Evolutionary conservation across 495 filamentous ascomycete species (phyloP).

Genomic region (Penicillium alfredii): DNA sequence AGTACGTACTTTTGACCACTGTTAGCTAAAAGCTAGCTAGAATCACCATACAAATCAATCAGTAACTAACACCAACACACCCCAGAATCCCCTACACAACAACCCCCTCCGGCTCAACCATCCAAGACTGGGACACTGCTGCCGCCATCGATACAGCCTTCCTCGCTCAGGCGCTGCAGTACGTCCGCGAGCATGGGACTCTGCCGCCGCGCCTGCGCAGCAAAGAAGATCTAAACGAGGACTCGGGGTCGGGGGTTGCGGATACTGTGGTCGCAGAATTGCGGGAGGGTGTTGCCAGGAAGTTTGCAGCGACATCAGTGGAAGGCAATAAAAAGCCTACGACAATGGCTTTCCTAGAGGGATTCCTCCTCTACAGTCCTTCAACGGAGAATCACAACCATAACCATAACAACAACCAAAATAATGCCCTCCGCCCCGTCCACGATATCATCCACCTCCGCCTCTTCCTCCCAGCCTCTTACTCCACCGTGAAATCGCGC

Average conservation of each 20-base stretch:
- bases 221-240: conserved; percentile 71
- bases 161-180: conserved; percentile 53
- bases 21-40: neutral
- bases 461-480: conserved; percentile 65
- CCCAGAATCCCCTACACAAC: conserved; percentile 47
- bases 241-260: conserved; percentile 47
- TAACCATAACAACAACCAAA: conserved; percentile 1
- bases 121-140: conserved; percentile 84
- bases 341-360: conserved; percentile 60
- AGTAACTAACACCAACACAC: conserved; percentile 2
- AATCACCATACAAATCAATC: neutral
- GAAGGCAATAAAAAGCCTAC: neutral
- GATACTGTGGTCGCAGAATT: conserved; percentile 12
- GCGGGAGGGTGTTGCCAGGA: conserved; percentile 9
- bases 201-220: conserved; percentile 60
- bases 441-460: conserved; percentile 61
- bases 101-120: conserved; percentile 36
- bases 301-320: conserved; percentile 30
- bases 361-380: conserved; percentile 71
- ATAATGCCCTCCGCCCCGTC: conserved; percentile 28
- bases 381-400: conserved; percentile 8
- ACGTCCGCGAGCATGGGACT: conserved; percentile 59
- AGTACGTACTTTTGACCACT: conserved; percentile 34
- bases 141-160: conserved; percentile 62
- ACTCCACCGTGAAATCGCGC: conserved; percentile 53